phyloP scores from a whole-genome alignment of 257 asterid genomes.

The Nyctanthes arbortristis region DNA sequence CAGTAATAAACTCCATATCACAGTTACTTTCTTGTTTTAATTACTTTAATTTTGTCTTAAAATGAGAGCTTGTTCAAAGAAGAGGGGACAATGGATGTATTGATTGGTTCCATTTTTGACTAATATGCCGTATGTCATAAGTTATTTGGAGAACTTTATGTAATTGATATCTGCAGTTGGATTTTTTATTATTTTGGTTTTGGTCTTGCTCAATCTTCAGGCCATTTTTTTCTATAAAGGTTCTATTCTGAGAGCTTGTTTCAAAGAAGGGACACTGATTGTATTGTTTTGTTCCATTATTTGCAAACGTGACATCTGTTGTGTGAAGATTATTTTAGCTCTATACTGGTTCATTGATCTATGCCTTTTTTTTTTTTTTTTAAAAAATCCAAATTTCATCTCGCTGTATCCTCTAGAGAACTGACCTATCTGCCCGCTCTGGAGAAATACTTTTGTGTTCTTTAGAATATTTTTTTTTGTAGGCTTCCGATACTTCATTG shows the following conservation, averaged over 20 bases:
- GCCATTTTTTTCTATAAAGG: too few species aligned
- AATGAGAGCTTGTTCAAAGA: not conserved
- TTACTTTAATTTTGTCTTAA: too few species aligned
- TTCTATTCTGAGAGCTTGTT: too few species aligned
- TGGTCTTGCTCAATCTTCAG: too few species aligned
- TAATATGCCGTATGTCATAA: not conserved
- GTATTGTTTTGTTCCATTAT: too few species aligned
- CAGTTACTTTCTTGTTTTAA: not conserved
- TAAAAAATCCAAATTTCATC: not conserved
- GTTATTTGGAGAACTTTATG: not conserved
- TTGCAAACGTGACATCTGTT: conserved; percentile 8
- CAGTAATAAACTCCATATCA: not conserved
- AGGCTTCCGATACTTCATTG: too few species aligned
- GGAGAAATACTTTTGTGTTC: too few species aligned
- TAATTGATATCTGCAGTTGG: conserved; percentile 2
- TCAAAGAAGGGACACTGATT: too few species aligned
- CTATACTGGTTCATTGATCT: conserved; percentile 11
- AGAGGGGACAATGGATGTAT: not conserved
- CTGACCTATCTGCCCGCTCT: not conserved
- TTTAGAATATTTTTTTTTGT: too few species aligned
- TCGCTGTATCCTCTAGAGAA: not conserved
- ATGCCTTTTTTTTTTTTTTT: conserved; percentile 1
- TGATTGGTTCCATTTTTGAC: not conserved
- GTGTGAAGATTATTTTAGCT: conserved; percentile 6
- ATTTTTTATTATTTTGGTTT: too few species aligned